A percentile compares a stretch with the other conserved stretches of the same genome.
phyloP scores from a whole-genome alignment of 2,329 filamentous ascomycete genomes.

The Xylaria digitata region DNA sequence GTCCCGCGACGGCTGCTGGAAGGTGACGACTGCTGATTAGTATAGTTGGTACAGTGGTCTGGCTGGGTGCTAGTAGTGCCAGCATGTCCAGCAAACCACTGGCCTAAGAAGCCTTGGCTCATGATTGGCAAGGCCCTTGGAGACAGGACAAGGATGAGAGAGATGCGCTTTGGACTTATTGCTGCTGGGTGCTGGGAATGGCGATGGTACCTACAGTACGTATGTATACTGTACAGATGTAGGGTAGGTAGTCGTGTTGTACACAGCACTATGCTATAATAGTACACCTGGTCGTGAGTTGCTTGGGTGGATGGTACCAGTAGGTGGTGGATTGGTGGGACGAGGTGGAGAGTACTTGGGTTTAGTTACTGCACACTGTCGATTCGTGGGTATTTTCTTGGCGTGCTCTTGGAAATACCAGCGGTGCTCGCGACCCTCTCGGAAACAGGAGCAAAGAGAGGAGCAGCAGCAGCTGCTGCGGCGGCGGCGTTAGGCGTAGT shows the following conservation, averaged over 20 bases:
- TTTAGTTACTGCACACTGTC: conserved; percentile 26
- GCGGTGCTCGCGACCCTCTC: conserved; percentile 24
- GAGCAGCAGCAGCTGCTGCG: background rate
- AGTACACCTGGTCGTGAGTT: too few relatives aligned
- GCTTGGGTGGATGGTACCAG: background rate
- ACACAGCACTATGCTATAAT: too few relatives aligned
- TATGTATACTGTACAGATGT: conserved; percentile 4
- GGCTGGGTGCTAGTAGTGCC: conserved; percentile 39
- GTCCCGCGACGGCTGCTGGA: conserved; percentile 36
- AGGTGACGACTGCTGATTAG: conserved; percentile 28
- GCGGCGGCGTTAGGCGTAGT: conserved; percentile 5
- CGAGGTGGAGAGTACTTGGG: conserved; percentile 30
- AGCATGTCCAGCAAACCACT: conserved; percentile 47
- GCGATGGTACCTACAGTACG: conserved; percentile 7
- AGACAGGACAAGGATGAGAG: conserved; percentile 27
- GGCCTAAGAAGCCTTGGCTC: conserved; percentile 44
- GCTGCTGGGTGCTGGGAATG: conserved; percentile 33
- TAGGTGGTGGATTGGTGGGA: conserved; percentile 26
- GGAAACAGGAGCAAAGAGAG: conserved; percentile 14
- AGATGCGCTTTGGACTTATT: conserved; percentile 15
- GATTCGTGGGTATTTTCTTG: conserved; percentile 37
- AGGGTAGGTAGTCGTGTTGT: background rate
- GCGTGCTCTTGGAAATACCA: conserved; percentile 24
- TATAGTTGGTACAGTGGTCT: conserved; percentile 34
- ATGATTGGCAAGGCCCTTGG: conserved; percentile 40